Conservation (phyloP, 805 yeast genomes). For the Jamesozyma rosinii region DNA sequence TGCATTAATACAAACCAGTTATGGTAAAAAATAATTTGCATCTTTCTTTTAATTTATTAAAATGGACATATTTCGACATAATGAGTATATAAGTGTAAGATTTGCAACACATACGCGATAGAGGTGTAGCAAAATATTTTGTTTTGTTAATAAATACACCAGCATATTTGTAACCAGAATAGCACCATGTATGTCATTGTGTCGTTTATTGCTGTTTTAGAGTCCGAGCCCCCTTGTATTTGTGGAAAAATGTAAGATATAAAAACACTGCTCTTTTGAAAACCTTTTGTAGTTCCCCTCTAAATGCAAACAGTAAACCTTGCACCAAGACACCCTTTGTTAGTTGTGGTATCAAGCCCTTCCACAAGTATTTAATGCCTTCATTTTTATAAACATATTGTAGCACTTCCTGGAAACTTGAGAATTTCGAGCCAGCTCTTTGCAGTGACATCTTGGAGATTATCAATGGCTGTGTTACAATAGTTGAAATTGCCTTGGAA, state of each 20-base stretch:
- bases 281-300: constrained; percentile 47
- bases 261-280: constrained; percentile 6
- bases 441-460: constrained; percentile 79
- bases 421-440: constrained; percentile 38
- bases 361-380: constrained; percentile 59
- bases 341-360: constrained; percentile 73
- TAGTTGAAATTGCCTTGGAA: constrained; percentile 71
- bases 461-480: constrained; percentile 76
- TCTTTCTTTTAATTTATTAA: too few relatives aligned
- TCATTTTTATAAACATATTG: constrained; percentile 52
- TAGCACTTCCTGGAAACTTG: constrained; percentile 56
- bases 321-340: constrained; percentile 76
- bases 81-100: too few relatives aligned
- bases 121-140: too few relatives aligned
- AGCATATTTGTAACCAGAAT: too few relatives aligned
- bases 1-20: too few relatives aligned
- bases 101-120: too few relatives aligned
- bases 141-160: too few relatives aligned
- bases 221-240: too few relatives aligned
- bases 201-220: too few relatives aligned
- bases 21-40: too few relatives aligned
- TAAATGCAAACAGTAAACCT: constrained; percentile 74
- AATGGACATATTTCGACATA: too few relatives aligned
- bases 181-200: too few relatives aligned
- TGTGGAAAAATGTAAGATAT: not conserved